These are phyloP conservation scores for Lipomyces yamanashiensis DNA, from an alignment of 805 yeast species.

Conservation along the genomic window DNA sequence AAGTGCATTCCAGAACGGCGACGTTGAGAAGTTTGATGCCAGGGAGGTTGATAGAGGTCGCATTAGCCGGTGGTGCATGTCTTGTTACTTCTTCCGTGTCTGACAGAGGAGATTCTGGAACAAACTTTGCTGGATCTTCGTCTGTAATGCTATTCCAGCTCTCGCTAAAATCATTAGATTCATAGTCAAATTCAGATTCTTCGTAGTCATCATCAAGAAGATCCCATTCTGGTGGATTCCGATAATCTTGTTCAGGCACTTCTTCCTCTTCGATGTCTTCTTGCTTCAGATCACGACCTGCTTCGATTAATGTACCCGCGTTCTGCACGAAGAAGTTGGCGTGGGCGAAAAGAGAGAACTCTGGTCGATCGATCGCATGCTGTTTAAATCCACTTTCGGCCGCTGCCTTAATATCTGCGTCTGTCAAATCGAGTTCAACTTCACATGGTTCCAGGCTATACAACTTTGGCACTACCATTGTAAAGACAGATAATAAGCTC, in stretches of 20 bases:
- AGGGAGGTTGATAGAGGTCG: constrained; percentile 46
- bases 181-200: constrained; percentile 34
- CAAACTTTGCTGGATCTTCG: background rate
- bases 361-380: constrained; percentile 14
- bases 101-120: background rate
- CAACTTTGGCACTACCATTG: constrained; percentile 33
- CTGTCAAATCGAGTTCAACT: constrained; percentile 11
- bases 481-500: constrained; percentile 8
- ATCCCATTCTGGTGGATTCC: constrained; percentile 36
- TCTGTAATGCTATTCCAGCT: constrained; percentile 38
- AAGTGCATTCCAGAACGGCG: constrained; percentile 45
- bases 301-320: constrained; percentile 5
- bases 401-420: constrained; percentile 9
- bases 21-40: constrained; percentile 44
- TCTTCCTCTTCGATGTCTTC: constrained; percentile 5
- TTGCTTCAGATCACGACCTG: background rate
- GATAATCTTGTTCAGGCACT: background rate
- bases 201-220: constrained; percentile 30
- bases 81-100: background rate
- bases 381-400: constrained; percentile 30
- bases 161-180: constrained; percentile 43
- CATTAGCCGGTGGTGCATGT: constrained; percentile 36
- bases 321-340: constrained; percentile 35
- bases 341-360: constrained; percentile 35
- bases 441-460: constrained; percentile 35